These are phyloP conservation scores for Gentiana dahurica DNA, from an alignment of 257 asterid species.

Conservation along the genomic window DNA sequence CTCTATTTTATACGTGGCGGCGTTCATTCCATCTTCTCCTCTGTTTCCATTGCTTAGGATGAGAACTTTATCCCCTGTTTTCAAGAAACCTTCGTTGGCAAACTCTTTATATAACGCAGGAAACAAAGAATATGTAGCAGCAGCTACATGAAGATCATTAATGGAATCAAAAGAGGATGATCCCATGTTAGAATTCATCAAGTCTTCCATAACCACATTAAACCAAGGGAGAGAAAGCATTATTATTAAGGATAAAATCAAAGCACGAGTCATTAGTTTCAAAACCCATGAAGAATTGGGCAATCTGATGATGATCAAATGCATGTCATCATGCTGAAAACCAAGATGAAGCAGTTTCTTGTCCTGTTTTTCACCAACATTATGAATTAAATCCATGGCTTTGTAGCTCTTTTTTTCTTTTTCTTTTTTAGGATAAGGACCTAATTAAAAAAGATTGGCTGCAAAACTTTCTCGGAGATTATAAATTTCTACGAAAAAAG, in stretches of 20 bases:
- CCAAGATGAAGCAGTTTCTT: slow-evolving; percentile 6
- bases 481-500: neutral
- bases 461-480: neutral
- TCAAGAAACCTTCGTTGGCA: slow-evolving; percentile 34
- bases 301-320: slow-evolving; percentile 11
- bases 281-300: slow-evolving; percentile 13
- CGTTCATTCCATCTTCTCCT: neutral
- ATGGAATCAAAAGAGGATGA: slow-evolving; percentile 2
- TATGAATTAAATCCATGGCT: slow-evolving; percentile 12
- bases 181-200: neutral
- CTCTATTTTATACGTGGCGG: slow-evolving; percentile 8
- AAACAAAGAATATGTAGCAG: no score
- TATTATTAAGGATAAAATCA: slow-evolving; percentile 21
- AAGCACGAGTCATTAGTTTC: slow-evolving; percentile 14
- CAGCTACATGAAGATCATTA: neutral
- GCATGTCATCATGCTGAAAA: neutral
- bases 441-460: neutral
- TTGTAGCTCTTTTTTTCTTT: slow-evolving; percentile 5
- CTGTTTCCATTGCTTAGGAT: slow-evolving; percentile 7
- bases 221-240: slow-evolving; percentile 19
- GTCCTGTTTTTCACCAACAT: slow-evolving; percentile 4
- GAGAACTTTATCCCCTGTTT: slow-evolving; percentile 18
- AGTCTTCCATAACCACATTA: neutral
- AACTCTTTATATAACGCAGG: slow-evolving; percentile 22
- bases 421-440: neutral